These are phyloP conservation scores for Edaphochlamys debaryana DNA, from an alignment of 139 green algal genomes.

Conservation along the genomic window DNA sequence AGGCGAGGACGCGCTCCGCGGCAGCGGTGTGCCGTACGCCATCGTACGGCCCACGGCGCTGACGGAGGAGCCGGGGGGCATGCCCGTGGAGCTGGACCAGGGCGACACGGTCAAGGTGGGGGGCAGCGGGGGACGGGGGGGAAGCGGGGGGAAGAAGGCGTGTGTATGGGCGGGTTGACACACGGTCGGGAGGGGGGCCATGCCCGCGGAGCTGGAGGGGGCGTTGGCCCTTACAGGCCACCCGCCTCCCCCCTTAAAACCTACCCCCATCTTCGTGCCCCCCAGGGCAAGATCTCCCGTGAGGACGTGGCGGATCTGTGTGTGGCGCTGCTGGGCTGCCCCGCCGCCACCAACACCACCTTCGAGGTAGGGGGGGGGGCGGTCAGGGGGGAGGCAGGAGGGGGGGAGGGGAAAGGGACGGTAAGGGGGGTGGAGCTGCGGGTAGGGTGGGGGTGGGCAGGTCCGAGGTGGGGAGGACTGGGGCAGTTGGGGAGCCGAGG, in stretches of 20 bases:
- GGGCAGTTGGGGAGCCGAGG: no score
- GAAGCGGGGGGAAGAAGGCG: background rate
- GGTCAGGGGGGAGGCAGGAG: background rate
- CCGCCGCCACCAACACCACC: constrained; percentile 67
- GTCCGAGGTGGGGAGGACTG: no score
- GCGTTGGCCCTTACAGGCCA: no score
- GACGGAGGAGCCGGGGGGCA: constrained; percentile 81
- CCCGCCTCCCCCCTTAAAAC: no score
- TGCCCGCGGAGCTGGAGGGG: no score
- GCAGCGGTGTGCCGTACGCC: constrained; percentile 78
- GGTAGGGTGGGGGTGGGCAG: no score
- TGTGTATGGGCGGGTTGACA: no score
- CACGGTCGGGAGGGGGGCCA: no score
- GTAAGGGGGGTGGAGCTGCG: no score
- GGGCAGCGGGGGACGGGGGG: background rate
- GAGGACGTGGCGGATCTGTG: constrained; percentile 91
- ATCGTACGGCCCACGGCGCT: constrained; percentile 86
- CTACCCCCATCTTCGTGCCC: no score
- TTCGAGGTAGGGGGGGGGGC: constrained; percentile 78
- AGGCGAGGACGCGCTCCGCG: constrained; percentile 83
- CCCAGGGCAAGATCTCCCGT: constrained; percentile 82
- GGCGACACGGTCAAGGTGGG: constrained; percentile 82
- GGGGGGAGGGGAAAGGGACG: background rate
- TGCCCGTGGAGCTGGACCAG: constrained; percentile 83
- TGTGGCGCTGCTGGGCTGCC: constrained; percentile 69